Conservation (phyloP, 805 yeast species). For the Metschnikowia matae region DNA sequence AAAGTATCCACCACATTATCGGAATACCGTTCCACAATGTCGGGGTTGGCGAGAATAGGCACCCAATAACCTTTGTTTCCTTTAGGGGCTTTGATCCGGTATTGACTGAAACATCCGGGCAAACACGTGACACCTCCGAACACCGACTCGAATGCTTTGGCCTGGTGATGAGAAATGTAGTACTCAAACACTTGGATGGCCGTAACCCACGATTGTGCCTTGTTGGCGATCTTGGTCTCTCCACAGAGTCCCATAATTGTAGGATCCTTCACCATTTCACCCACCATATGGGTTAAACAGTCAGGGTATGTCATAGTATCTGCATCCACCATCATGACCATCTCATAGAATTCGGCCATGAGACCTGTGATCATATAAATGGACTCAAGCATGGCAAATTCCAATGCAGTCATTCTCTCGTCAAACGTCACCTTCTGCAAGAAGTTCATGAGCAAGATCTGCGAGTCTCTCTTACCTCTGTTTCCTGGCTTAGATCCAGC, state of each 20-base stretch:
- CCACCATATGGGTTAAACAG: conserved; percentile 83
- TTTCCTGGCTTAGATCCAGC: conserved; percentile 73
- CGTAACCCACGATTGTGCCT: conserved; percentile 81
- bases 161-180: conserved; percentile 89
- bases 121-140: conserved; percentile 93
- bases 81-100: conserved; percentile 86
- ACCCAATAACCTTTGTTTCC: conserved; percentile 75
- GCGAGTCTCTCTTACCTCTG: conserved; percentile 95
- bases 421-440: conserved; percentile 83
- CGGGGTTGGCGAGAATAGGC: conserved; percentile 88
- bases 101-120: conserved; percentile 93
- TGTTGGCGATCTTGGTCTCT: conserved; percentile 87
- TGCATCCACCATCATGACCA: conserved; percentile 90
- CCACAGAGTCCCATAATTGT: conserved; percentile 91
- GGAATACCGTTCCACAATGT: conserved; percentile 85
- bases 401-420: conserved; percentile 91
- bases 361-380: conserved; percentile 84
- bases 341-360: conserved; percentile 78
- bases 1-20: conserved; percentile 81
- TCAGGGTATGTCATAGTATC: conserved; percentile 88
- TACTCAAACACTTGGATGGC: conserved; percentile 92
- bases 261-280: conserved; percentile 85
- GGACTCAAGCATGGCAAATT: conserved; percentile 67
- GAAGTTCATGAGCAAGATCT: conserved; percentile 84
- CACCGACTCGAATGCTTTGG: conserved; percentile 92